Base-by-base conservation (phyloP, 2,329 filamentous ascomycete species). In the Corniculantispora saksenae region DNA sequence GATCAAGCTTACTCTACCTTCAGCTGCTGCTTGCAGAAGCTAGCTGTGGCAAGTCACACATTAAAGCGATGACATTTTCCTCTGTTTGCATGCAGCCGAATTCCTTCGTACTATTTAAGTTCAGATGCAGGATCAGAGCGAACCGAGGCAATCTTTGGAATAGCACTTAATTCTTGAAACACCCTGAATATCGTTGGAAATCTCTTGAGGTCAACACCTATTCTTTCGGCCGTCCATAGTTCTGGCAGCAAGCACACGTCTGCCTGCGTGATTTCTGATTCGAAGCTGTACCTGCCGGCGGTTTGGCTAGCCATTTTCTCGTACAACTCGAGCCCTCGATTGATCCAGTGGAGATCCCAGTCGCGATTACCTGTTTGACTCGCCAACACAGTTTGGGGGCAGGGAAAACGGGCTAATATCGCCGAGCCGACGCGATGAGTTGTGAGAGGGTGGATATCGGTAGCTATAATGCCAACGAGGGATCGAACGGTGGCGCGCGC, bases 161-260 rank as follows among this genome's bases (percentile, higher is more conserved):
- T 21, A 65, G 69, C 65, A 67, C 78, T 77, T 70, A 83, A 66
- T 56, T 71, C 72, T 67, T 73, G 72, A 66, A 76, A 77, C 61
- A 84, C 72, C 57, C 74, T 71, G 68, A 71, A 71, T 8, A 81
- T 73, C 17, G 74, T 74, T n/a, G 80, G 80, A 69, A 77, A 82
- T 43, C 67, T 57, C 47, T 66, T 64, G 65, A 84, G 61, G 67
- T 83, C 77, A 17, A 84, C 77, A 1, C 77, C 78, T 29, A 78
- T 77, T 40, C 80, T 72, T 71, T 79, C 71, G 6, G 81, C 82
- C 4, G 77, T 78, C 77, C 82, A 81, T 53, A 81, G 77, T n/a
- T 82, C 81, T n/a, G 82, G 82, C 45, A 83, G 72, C 56, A 84
- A 69, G 68, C 79, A 82, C 55, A 83, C 76, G 74, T 84, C 83